These are phyloP conservation scores for Neurospora africana DNA, from an alignment of 495 filamentous ascomycete genomes.

Conservation along the genomic window DNA sequence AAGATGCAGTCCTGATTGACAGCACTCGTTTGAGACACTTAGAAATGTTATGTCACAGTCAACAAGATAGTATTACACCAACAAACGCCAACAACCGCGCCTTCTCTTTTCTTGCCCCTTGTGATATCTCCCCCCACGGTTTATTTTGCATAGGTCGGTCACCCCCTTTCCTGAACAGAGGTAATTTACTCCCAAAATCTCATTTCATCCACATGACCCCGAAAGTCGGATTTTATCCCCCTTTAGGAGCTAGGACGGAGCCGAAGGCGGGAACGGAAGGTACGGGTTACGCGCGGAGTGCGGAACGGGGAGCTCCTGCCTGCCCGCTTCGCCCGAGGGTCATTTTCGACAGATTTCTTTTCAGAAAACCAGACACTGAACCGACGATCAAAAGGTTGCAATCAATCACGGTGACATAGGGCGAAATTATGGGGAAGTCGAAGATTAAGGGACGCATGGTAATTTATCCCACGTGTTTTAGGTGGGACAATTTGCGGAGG, in stretches of 20 bases:
- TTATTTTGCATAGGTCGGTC: not conserved
- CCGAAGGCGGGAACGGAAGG: not conserved
- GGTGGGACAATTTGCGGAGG: not conserved
- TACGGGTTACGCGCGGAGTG: not conserved
- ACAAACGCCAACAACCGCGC: not conserved
- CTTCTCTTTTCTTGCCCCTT: not conserved
- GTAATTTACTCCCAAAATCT: not conserved
- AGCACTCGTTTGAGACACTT: not conserved
- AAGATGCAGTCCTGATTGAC: not conserved
- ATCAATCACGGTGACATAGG: not conserved
- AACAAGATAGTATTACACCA: not conserved
- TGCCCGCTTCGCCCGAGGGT: not conserved
- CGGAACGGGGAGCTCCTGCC: not conserved
- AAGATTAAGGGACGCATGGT: not conserved
- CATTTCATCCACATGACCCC: not conserved
- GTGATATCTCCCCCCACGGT: not conserved
- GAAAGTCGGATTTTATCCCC: not conserved
- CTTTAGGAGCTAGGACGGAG: not conserved
- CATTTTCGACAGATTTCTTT: not conserved
- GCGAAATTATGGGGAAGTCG: not conserved
- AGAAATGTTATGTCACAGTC: not conserved
- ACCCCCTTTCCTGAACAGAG: not conserved
- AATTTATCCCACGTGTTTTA: not conserved
- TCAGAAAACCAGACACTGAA: not conserved
- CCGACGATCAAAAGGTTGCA: not conserved